Evolutionary conservation across 306 rosid species (phyloP), one percentile per base, ranked within the genome.

Genomic region (Styphnolobium japonicum): DNA sequence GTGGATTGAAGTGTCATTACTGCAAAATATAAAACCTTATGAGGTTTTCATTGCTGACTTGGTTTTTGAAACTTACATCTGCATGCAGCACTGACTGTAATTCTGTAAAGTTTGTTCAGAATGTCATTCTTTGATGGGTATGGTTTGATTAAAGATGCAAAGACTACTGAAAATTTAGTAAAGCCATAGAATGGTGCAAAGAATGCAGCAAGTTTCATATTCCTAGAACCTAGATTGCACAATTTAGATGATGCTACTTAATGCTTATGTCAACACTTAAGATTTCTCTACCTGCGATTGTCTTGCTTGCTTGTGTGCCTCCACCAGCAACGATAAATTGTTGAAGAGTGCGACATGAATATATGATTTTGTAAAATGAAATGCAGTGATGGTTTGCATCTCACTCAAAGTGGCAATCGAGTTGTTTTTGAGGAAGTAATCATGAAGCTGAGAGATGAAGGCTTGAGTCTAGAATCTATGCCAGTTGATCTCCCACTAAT

Each of bases 371-470:
- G 8, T 45, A 19, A 55, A 68, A 22, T 75, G 6, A 57, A 52
- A 75, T 60, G 78, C 92, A 92, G 94, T 43, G 94, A 92, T 62
- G 97, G 97, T 37, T 78, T 92, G 87, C 97, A 92, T 84, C 90
- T 92, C 3, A 51, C 85, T 14, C 77, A 2, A 37, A 45, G 71
- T 23, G 97, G 97, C 19, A 90, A 88, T 73, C 58, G 42, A 71
- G 42, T 90, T 10, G 94, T 92, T 87, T 90, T 87, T 76, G 87
- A 90, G 40, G 93, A 88, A 82, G 89, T 92, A 52, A 65, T 90
- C 34, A 29, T 11, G 75, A 88, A 71, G 89, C 88, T 90, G 81
- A 75, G 40, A 62, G 90, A 76, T 25, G 85, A 72, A 82, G 93
- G 90, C 31, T 23, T 85, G 75, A 84, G 87, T 72, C 36, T 78